Percentiles rank a stretch among this genome's conserved stretches.
Conservation (phyloP, 805 yeast species). For the Metschnikowia cerradonensis region DNA sequence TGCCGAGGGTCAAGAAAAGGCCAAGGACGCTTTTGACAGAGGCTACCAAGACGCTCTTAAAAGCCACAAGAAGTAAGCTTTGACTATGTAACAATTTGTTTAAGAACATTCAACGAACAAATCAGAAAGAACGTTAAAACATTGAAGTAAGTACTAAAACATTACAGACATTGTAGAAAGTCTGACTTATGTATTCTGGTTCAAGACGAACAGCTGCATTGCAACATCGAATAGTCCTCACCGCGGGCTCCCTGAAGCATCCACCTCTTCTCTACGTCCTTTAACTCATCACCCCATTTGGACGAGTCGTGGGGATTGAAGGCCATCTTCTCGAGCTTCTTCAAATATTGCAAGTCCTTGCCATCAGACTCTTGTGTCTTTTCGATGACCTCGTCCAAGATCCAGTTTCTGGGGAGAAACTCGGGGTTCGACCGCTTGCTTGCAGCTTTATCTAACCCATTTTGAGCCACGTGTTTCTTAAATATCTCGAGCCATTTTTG, state of each 20-base stretch:
- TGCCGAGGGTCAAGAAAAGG: constrained; percentile 33
- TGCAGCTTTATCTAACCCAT: constrained; percentile 30
- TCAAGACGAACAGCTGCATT: constrained; percentile 63
- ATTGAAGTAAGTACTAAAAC: no score
- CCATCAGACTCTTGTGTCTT: constrained; percentile 48
- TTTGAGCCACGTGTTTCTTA: constrained; percentile 38
- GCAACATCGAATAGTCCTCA: constrained; percentile 55
- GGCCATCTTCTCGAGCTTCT: constrained; percentile 67
- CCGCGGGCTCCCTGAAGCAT: constrained; percentile 46
- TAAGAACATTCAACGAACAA: no score
- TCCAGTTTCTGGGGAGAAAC: constrained; percentile 82
- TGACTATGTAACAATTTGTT: background rate
- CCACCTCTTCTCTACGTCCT: constrained; percentile 59
- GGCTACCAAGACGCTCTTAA: constrained; percentile 35
- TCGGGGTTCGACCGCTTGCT: constrained; percentile 62
- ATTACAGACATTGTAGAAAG: no score
- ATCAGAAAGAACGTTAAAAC: no score
- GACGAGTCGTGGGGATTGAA: constrained; percentile 65
- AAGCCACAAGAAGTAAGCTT: constrained; percentile 4
- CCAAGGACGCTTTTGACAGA: constrained; percentile 37
- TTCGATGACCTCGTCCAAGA: constrained; percentile 75
- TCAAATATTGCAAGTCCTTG: constrained; percentile 46
- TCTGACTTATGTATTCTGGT: background rate
- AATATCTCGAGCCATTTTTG: constrained; percentile 53
- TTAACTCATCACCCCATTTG: constrained; percentile 64